Percentiles rank a stretch among this genome's conserved stretches.
These are phyloP conservation scores for Lipomyces spencermartinsiae DNA, from an alignment of 805 yeast genomes.

Conservation along the genomic window DNA sequence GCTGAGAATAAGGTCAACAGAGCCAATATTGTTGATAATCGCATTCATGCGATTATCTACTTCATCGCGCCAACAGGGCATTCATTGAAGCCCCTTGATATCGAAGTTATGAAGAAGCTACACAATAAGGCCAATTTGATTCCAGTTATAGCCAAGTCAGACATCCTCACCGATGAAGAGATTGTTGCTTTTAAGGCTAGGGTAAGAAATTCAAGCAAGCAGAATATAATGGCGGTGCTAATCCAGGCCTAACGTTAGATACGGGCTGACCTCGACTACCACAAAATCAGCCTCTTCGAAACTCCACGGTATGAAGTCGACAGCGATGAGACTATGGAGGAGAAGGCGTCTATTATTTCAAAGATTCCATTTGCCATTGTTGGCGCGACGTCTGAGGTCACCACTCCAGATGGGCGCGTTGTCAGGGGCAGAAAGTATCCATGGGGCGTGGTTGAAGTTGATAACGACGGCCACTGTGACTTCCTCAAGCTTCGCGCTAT, in stretches of 20 bases:
- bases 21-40: conserved; percentile 71
- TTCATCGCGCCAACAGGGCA: conserved; percentile 98
- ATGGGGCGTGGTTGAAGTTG: conserved; percentile 97
- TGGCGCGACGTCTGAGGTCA: conserved; percentile 81
- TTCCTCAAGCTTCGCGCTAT: conserved; percentile 87
- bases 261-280: conserved; percentile 73
- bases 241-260: conserved; percentile 43
- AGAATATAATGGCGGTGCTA: neutral
- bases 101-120: conserved; percentile 83
- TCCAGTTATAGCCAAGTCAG: conserved; percentile 94
- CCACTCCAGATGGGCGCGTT: conserved; percentile 70
- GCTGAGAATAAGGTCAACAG: conserved; percentile 85
- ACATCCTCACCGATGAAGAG: conserved; percentile 89
- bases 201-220: conserved; percentile 9
- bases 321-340: conserved; percentile 78
- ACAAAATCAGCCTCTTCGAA: conserved; percentile 74
- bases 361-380: conserved; percentile 92
- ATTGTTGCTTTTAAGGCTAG: conserved; percentile 74
- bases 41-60: conserved; percentile 92
- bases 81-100: conserved; percentile 84
- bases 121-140: conserved; percentile 92
- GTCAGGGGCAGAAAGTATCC: conserved; percentile 95
- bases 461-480: conserved; percentile 92
- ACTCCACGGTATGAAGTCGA: conserved; percentile 81
- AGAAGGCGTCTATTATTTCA: conserved; percentile 68